Base-by-base conservation (phyloP, 352 stramenopile species). In the Phytophthora constricta region DNA sequence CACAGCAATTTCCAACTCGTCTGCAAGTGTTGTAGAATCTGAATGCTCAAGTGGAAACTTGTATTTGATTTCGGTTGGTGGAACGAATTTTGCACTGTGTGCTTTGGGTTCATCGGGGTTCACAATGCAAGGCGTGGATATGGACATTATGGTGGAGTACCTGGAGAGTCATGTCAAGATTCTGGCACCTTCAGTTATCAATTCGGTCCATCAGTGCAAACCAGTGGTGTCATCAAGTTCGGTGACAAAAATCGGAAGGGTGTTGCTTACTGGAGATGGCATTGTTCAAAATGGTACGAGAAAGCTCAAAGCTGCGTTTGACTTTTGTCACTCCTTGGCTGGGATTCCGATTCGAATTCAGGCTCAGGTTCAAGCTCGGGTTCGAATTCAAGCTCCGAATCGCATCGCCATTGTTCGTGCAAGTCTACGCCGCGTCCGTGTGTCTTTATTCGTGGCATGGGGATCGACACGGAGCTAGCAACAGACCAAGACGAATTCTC, bases 81-180 rank as follows among this genome's bases (percentile, higher is more conserved):
- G 33, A 25, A 45, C 57, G 5, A 22, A 50, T 31, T 74, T 70
- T 43, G 60, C 23, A 2, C 31, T 74, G 5, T 74, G 59, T 27
- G 26, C n/a, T 19, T 50, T 22, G 16, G 49, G 42, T 16, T 55
- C 53, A 5, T 51, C 26, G 7, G 65, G 65, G 2, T 62, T 62
- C 14, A 46, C 22, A 11, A 59, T 74, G 25, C 52, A 62, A 14
- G 60, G 60, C 0, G 53, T n/a, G 8, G 59, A 69, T 17, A 26
- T 74, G 60, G 47, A 65, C 5, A 50, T 69, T 13, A 28, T 25
- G 23, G 59, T 69, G 14, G 49, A 62, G 20, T 74, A 70, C n/a
- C 14, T 47, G 3, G n/a, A 46, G 8, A 65, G 13, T n/a, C 42
- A n/a, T 1, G 19, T 58, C 13, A 34, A 33, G 13, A 59, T 69